Percentiles rank a stretch among this genome's conserved stretches.
Conservation (phyloP, 768 basidiomycete genomes). For the Hericium coralloides region DNA sequence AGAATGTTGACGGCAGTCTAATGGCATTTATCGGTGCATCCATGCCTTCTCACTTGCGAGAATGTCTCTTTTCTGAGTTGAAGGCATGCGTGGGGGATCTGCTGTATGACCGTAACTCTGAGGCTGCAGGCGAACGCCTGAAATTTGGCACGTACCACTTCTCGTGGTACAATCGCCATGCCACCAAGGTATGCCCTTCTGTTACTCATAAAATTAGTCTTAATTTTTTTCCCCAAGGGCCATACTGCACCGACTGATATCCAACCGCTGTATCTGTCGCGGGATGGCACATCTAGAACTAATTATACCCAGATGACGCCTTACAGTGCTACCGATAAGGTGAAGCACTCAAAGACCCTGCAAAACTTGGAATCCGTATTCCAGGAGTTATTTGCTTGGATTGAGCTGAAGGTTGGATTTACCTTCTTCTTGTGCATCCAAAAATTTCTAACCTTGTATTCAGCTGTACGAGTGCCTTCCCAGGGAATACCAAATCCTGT, state of each 20-base stretch:
- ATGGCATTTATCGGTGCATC: neutral
- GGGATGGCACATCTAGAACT: neutral
- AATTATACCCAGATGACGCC: neutral
- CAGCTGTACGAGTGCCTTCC: neutral
- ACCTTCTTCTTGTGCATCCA: too few relatives aligned
- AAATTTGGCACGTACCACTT: neutral
- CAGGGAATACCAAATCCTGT: neutral
- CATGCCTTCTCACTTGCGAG: neutral
- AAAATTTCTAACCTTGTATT: conserved; percentile 3
- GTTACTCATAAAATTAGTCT: neutral
- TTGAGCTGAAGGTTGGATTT: neutral
- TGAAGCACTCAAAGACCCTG: conserved; percentile 15
- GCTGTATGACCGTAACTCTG: neutral
- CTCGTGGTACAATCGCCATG: neutral
- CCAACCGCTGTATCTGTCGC: neutral
- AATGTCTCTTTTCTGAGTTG: neutral
- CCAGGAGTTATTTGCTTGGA: neutral
- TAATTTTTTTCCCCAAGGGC: neutral
- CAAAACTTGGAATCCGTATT: neutral
- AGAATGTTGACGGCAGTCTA: neutral
- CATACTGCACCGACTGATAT: neutral
- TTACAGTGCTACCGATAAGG: neutral
- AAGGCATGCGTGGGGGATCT: neutral
- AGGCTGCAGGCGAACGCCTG: neutral
- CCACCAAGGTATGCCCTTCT: neutral